Evolutionary conservation across 306 rosid genomes (phyloP).

Genomic region (Cotoneaster glaucophyllus): DNA sequence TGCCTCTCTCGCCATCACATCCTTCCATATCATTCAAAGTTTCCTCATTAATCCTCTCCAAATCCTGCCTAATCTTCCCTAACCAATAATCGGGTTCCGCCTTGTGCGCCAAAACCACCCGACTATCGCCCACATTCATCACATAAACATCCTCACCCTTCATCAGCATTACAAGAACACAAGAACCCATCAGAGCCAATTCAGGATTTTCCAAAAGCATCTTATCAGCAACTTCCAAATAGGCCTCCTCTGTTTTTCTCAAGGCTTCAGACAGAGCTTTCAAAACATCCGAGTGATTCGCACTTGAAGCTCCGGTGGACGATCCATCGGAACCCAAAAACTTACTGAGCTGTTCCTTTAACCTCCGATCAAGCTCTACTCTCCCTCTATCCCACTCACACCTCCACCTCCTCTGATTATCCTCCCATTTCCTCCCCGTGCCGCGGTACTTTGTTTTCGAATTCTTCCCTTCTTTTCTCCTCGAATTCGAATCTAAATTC

Average conservation of each 20-base stretch:
- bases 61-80: constrained; percentile 73
- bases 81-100: constrained; percentile 94
- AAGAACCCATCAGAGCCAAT: constrained; percentile 94
- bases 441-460: constrained; percentile 43
- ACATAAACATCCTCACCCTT: constrained; percentile 95
- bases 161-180: constrained; percentile 96
- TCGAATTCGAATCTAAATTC: constrained; percentile 26
- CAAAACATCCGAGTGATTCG: constrained; percentile 67
- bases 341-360: constrained; percentile 64
- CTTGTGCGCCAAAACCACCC: constrained; percentile 86
- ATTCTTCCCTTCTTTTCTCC: constrained; percentile 29
- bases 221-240: constrained; percentile 72
- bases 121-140: constrained; percentile 91
- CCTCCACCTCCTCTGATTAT: constrained; percentile 86
- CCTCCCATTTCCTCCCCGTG: constrained; percentile 68
- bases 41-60: constrained; percentile 93
- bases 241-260: constrained; percentile 83
- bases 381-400: constrained; percentile 91
- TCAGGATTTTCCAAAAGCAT: constrained; percentile 86
- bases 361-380: constrained; percentile 72
- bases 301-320: neutral
- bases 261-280: constrained; percentile 78
- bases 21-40: constrained; percentile 85
- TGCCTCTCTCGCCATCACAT: constrained; percentile 48
- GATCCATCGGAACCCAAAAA: constrained; percentile 36